Evolutionary conservation across 2,329 filamentous ascomycete genomes (phyloP), one percentile per base, ranked within the genome.

Genomic region (Pseudonectria foliicola): DNA sequence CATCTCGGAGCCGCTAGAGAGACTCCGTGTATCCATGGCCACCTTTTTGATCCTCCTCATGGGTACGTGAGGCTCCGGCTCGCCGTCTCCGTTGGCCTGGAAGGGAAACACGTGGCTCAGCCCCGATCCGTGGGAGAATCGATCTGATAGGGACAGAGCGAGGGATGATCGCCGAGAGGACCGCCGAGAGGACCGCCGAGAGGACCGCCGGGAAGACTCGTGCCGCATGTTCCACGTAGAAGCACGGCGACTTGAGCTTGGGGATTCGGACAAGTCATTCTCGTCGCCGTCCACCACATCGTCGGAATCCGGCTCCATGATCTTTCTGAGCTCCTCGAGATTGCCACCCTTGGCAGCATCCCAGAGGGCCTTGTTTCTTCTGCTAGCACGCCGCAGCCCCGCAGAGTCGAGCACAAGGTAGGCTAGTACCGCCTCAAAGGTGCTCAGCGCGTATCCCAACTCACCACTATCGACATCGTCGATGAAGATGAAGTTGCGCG

Each of bases 401-500:
- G 77, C 79, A 1, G 90, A 94, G 54, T 94, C 89, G 41, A 80
- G 76, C 7, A 81, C 76, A 3, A 98, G 74, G 56, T 98, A 96
- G 2, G 86, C 80, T 24, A 98, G 62, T 0, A 98, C 92, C 6
- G 88, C 92, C 59, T 98, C 92, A 40, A 96, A 86, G 0, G 92
- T 98, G 60, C 90, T 96, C 33, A 98, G 62, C 0, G 90, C 89
- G 60, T 98, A 98, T 7, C 92, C 92, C 69, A 93, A 82, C 62
- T 98, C 92, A 31, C 92, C 92, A 42, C 80, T 93, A 47, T 98
- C 92, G 7, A 98, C 88, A 61, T 98, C 92, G 50, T 96, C 92
- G 33, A 95, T 89, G 60, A 95, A 98, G 47, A 95, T 92, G 55
- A 95, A 98, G 53, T 94, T 87, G 28, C 90, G 84, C 72, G 96